phyloP scores from a whole-genome alignment of 2,329 filamentous ascomycete genomes.

The Xylaria sp. region DNA sequence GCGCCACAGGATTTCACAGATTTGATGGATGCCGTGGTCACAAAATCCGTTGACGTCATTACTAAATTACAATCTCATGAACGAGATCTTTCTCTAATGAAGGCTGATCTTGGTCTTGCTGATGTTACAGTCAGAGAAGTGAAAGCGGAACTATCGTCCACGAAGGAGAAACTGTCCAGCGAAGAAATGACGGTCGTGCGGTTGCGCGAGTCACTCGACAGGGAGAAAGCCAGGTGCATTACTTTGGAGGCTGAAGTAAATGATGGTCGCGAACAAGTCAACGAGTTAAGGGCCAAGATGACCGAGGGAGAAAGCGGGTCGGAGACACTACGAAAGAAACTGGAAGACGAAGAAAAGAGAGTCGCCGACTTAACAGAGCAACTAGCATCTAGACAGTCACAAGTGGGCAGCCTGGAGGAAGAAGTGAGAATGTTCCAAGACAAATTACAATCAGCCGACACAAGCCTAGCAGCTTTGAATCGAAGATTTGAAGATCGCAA shows the following conservation, averaged over 20 bases:
- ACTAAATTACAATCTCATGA: slow-evolving; percentile 66
- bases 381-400: slow-evolving; percentile 76
- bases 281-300: slow-evolving; percentile 71
- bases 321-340: slow-evolving; percentile 73
- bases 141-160: slow-evolving; percentile 60
- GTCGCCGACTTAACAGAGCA: slow-evolving; percentile 71
- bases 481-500: slow-evolving; percentile 72
- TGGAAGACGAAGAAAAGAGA: slow-evolving; percentile 77
- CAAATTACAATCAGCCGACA: slow-evolving; percentile 62
- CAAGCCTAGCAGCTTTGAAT: slow-evolving; percentile 56
- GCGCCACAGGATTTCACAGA: slow-evolving; percentile 62
- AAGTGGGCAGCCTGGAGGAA: slow-evolving; percentile 75
- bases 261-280: slow-evolving; percentile 72
- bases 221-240: slow-evolving; percentile 59
- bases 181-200: slow-evolving; percentile 59
- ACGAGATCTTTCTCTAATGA: slow-evolving; percentile 63
- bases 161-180: slow-evolving; percentile 57
- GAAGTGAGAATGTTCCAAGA: slow-evolving; percentile 73
- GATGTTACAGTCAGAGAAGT: slow-evolving; percentile 60
- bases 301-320: slow-evolving; percentile 84
- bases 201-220: slow-evolving; percentile 59
- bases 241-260: slow-evolving; percentile 63
- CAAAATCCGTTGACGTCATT: slow-evolving; percentile 62
- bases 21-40: slow-evolving; percentile 65
- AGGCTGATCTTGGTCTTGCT: slow-evolving; percentile 66